Evolutionary conservation across 768 basidiomycete species (phyloP), one percentile per base, ranked within the genome.

Genomic region (Tephrocybe sp.): DNA sequence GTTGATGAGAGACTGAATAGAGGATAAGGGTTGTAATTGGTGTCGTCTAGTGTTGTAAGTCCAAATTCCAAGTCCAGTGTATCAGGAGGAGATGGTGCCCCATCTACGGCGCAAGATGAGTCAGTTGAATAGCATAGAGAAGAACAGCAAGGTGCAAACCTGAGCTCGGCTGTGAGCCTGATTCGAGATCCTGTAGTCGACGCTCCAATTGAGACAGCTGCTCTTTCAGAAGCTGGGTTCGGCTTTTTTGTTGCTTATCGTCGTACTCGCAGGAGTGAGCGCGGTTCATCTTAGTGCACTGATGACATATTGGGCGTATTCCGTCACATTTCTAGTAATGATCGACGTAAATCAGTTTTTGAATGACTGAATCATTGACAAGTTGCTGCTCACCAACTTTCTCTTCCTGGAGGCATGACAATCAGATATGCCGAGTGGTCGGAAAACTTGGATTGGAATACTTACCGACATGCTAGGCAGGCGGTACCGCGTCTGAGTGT

Each of bases 261-360:
- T 83, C 79, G 66, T 83, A 85, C 46, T 74, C 64, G 61, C 83
- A 84, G 42, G 78, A 74, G 21, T 71, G 65, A 4, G 65, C 62
- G 21, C 81, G 65, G 59, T 76, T 77, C 66, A 80, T 76, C 54
- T 79, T 77, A 53, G 64, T 63, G 57, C 82, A 85, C 56, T 80
- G 79, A 18, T 66, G 63, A 58, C 83, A 84, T 29, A 75, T 68
- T 13, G 83, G 83, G 33, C 78, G 77, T 21, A 61, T 62, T 15
- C 80, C 80, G 57, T 83, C 80, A 59, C 83, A 85, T 77, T 79
- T 78, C 83, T 84, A 55, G 10, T 30, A 38, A n/a, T 31, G 41
- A 51, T 39, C 19, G 23, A 49, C 39, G 16, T n/a, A 34, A 34
- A 34, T 48, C 22, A 44, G 42, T 22, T 19, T 19, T n/a, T 18